Base-by-base conservation (phyloP, 306 rosid species). In the Arachis stenosperma region DNA sequence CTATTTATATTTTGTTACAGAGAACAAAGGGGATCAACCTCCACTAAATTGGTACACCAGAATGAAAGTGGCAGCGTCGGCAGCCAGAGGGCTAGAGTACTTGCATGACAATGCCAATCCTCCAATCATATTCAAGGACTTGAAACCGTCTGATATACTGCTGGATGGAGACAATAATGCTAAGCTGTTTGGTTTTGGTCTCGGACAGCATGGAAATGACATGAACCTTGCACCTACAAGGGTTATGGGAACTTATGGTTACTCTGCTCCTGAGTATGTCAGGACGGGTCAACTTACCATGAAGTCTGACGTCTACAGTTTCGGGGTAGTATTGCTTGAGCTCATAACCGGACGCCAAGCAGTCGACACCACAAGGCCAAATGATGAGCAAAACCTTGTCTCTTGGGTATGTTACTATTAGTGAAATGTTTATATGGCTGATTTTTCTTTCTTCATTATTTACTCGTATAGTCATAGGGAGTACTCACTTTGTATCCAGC, bases 271-370 rank as follows among this genome's bases (percentile, higher is more conserved):
- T 10, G 98, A 94, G 77, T 89, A 85, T 63, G 66, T 75, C 1
- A 91, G 88, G 77, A 51, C 83, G 5, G 95, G 97, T 11, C 80
- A 81, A 1, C 69, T 84, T 69, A 82, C 91, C 29, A 4, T 78
- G 60, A 89, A 89, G 77, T 89, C 98, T 0, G 98, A 94, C 61
- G 92, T 94, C 2, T 94, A 91, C 71, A 90, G 97, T 59, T 94
- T 82, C 12, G 97, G 98, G 65, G 96, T 94, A 30, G 78, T 91
- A 42, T 73, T 94, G 60, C 82, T 94, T 0, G 98, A 94, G 77
- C 92, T 94, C 81, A 86, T 94, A 10, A 88, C 97, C 3, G 98
- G 98, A 43, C 79, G 98, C 58, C 85, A 92, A 81, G 95, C 89
- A 66, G 41, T 94, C 29, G 98, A 94, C 55, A 91, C 96, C 15